These are phyloP conservation scores for Pneumocystis carinii DNA, from an alignment of 1,139 yeast species.

Conservation along the genomic window DNA sequence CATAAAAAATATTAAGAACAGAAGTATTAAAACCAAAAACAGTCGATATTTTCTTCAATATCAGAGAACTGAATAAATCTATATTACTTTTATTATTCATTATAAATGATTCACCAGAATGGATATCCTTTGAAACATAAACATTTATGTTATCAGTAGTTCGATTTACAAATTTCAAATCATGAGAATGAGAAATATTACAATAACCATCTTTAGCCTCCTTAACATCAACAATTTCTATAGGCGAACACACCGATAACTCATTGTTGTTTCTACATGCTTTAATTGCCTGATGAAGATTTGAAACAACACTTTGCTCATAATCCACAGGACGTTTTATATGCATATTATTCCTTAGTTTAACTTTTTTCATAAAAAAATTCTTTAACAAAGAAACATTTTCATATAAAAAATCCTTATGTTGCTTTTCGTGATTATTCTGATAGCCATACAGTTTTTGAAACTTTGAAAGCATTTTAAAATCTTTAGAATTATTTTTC, in stretches of 20 bases:
- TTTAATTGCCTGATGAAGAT: neutral
- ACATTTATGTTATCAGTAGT: neutral
- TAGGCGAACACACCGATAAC: neutral
- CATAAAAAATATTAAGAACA: slow-evolving; percentile 22
- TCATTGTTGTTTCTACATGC: neutral
- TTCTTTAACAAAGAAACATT: neutral
- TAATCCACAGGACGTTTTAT: neutral
- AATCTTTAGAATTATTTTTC: neutral
- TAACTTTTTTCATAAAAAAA: neutral
- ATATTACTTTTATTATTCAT: slow-evolving; percentile 7
- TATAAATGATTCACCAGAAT: neutral
- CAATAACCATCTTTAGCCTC: neutral
- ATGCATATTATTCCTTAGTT: neutral
- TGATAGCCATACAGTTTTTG: neutral
- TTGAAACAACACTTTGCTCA: neutral
- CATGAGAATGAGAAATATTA: neutral
- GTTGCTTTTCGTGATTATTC: neutral
- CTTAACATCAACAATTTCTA: neutral
- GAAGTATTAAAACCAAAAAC: slow-evolving; percentile 14
- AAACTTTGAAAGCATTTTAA: neutral
- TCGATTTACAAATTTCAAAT: neutral
- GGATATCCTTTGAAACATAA: neutral
- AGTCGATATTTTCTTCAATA: slow-evolving; percentile 14
- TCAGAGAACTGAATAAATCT: neutral
- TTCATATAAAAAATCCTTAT: neutral